These are phyloP conservation scores for Hypomyces perniciosus DNA, from an alignment of 2,329 filamentous ascomycete genomes.

Conservation along the genomic window DNA sequence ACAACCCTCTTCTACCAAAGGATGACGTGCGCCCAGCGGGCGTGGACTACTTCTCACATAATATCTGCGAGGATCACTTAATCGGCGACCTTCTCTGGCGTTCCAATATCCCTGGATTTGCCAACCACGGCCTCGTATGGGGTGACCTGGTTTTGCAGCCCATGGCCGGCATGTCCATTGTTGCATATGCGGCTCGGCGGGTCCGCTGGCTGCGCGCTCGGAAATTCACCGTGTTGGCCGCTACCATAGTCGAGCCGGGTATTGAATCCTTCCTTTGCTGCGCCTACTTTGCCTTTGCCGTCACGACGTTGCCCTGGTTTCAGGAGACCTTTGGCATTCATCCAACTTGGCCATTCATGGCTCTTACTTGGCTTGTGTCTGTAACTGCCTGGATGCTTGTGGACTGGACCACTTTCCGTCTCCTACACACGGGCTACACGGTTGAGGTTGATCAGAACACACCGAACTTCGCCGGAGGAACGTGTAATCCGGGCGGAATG, in stretches of 20 bases:
- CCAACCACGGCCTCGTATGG: slow-evolving; percentile 77
- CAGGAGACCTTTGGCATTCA: slow-evolving; percentile 45
- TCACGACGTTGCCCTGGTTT: slow-evolving; percentile 67
- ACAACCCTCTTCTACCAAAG: slow-evolving; percentile 37
- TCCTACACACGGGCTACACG: slow-evolving; percentile 66
- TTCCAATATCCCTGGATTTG: slow-evolving; percentile 54
- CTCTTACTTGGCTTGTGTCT: slow-evolving; percentile 57
- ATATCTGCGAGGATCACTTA: slow-evolving; percentile 96
- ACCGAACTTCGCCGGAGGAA: slow-evolving; percentile 62
- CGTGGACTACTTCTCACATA: slow-evolving; percentile 88
- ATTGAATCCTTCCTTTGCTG: slow-evolving; percentile 85
- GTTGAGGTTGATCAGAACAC: slow-evolving; percentile 67
- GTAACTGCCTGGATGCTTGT: slow-evolving; percentile 65
- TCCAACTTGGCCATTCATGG: slow-evolving; percentile 63
- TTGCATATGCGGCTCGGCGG: slow-evolving; percentile 71
- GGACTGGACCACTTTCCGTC: slow-evolving; percentile 68
- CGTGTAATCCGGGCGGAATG: slow-evolving; percentile 29
- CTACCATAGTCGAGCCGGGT: slow-evolving; percentile 87
- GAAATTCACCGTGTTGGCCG: slow-evolving; percentile 86
- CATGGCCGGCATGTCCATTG: slow-evolving; percentile 71
- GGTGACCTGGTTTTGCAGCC: slow-evolving; percentile 89
- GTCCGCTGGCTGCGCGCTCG: slow-evolving; percentile 87
- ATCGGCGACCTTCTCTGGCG: slow-evolving; percentile 91
- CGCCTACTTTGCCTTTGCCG: slow-evolving; percentile 69
- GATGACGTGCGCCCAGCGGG: slow-evolving; percentile 50